Evolutionary conservation across 2,329 filamentous ascomycete species (phyloP), one percentile per base, ranked within the genome.

Genomic region (Monilinia vaccinii-corymbosi): DNA sequence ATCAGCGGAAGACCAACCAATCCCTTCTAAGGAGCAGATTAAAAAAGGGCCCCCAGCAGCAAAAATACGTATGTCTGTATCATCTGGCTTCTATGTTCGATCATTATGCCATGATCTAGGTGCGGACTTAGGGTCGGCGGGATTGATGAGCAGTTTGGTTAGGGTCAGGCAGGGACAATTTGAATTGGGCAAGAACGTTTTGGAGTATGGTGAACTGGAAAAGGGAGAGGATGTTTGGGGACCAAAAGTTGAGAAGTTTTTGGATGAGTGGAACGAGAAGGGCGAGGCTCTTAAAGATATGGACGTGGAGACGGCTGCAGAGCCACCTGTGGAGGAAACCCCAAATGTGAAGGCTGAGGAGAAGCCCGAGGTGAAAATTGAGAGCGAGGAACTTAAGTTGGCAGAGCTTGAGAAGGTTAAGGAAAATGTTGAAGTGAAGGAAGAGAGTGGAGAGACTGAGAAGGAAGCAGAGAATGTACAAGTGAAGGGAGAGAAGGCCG

Each of bases 11-110:
- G 52, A 46, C 10, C 36, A 53, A 48, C 38, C 49, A 25, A 47
- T 48, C 23, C 45, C 49, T 31, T 56, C 55, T 23, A 55, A 62
- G 42, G 51, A 57, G 56, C 38, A 58, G 23, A 56, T 62, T 14
- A 59, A 64, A 36, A 59, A 78, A 71, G 83, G 81, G 0, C 85
- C 91, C 1, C 84, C 93, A 1, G 94, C 93, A 0, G 89, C 84
- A 52, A 87, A 84, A 70, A 84, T 99, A 62, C 86, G 88, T 60
- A 91, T 99, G 83, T 96, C 89, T 0, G 93, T 97, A 56, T 91
- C 91, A 2, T 96, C 91, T 0, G 94, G 94, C 44, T 99, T 97
- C 78, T 99, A 99, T 73, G 92, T 99, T 16, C 88, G 94, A 64
- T 95, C 89, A 61, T 84, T 99, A 67, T 92, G 91, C 68, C 91